Evolutionary conservation across 805 yeast species (phyloP), one percentile per base, ranked within the genome.

Genomic region (Ogataea parapolymorpha): DNA sequence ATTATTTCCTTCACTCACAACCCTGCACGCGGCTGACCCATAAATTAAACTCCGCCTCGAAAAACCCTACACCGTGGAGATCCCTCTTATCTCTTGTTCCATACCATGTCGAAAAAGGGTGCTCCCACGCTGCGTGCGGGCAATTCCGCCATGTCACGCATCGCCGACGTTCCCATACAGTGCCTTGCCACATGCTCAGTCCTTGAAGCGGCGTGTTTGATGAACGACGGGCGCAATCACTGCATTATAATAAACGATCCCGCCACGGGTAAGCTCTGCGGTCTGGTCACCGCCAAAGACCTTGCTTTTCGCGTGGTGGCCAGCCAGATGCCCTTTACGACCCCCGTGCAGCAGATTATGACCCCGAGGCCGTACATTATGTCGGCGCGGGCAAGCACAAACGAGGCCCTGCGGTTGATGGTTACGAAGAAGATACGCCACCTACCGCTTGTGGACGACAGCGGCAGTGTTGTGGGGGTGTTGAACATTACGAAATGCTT

Each of bases 401-500:
- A 70, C 24, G 67, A 63, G 24, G 75, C 76, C 1, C 52, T 71
- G 23, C 56, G 63, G 29, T 53, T 62, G 8, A 71, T 71, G 75
- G 74, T 68, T 5, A 52, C 58, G 10, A 61, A 57, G 34, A 64
- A 63, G 26, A 67, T 71, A 20, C 61, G 75, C 42, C 75, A 71
- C 48, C 53, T 71, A 37, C 75, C 76, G 1, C 54, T 71, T 4
- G 40, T 63, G 4, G 70, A 70, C 43, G 61, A 58, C 15, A 35
- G 32, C 9, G 65, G 63, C 3, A 31, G 48, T 6, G 71, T 70
- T 24, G 64, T 62, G n/a, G 75, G 74, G 2, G 63, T 71, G 10
- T 51, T 71, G 20, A 72, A 71, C 50, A 70, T 71, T 25, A 71
- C 75, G 4, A 62, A 69, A 37, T 71, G 76, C 35, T 71, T 70